Evolutionary conservation across 352 stramenopile genomes (phyloP), one percentile per base, ranked within the genome.

Genomic region (Discostella stelligera): DNA sequence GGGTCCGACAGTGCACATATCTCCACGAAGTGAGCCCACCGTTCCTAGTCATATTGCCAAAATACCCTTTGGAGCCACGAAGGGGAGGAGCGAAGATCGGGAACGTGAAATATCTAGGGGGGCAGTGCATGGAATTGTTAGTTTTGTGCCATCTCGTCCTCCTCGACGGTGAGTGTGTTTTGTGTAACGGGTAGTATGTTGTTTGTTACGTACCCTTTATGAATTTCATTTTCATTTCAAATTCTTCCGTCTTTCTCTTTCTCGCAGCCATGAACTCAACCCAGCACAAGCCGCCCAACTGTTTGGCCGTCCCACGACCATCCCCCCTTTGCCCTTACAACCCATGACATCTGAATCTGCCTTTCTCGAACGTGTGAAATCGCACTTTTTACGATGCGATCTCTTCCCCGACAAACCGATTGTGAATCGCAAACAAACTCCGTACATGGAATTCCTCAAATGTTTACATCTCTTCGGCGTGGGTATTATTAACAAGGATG

Each of bases 361-460:
- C n/a, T 97, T 98, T 66, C 98, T 99, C 55, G 94, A 98, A 71
- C 94, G 95, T 48, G 96, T 98, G 69, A 98, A 98, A 82, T 91
- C 93, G 61, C 95, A 97, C 66, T 80, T 98, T 30, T 90, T 93
- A 27, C 95, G 94, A 21, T 81, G 78, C 23, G 89, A 91, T 60
- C 75, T 94, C 21, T 81, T 83, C 37, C 82, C 91, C 10, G 89
- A 93, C 48, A 93, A 89, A 39, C 91, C 95, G 16, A 94, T 80
- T 25, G 78, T 79, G 16, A 74, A 66, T 50, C 59, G 68, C 10
- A 85, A 84, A n/a, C 80, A 99, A 58, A 92, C 89, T 56, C 95
- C 94, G 54, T 98, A 97, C 91, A 91, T 92, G 20, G 96, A 99
- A 86, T 99, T 99, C 77, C 86, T 99, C 13, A 99, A 99, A 84